Base-by-base conservation (phyloP, 2,329 filamentous ascomycete genomes). In the Triangularia setosa region DNA sequence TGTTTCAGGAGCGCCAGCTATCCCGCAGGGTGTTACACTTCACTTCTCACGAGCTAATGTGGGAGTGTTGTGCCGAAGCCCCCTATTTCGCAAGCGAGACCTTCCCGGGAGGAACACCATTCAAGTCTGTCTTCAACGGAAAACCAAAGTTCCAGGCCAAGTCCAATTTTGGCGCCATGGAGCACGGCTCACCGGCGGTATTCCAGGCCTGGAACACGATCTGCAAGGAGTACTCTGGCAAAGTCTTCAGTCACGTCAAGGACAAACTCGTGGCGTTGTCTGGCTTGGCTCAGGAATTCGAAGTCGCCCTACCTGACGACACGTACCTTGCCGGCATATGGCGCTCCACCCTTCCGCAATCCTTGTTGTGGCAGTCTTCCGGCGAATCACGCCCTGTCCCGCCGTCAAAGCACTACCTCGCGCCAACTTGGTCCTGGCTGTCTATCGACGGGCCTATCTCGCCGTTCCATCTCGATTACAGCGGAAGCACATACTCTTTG, bases 291-390 rank as follows among this genome's bases (percentile, higher is more conserved):
- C 44, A 59, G 16, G 35, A 60, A 18, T 60, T 64, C n/a, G 18
- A 60, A 21, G 44, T 23, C 24, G 30, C 54, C 12, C 25, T 62
- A 16, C 62, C 56, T 2, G 56, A 44, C 30, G 35, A 58, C 21
- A 60, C 30, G 48, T 64, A 64, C 48, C 3, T 64, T 23, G 62
- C 56, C 25, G 62, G 62, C 23, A 48, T 64, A 40, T 64, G 62
- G 62, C 28, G 28, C 11, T 55, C 56, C 3, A 55, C 35, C 2
- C 7, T 64, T 16, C 62, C 62, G 1, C 23, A 24, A 14, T 27
- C 40, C 25, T 24, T 64, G 7, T 48, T 59, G 16, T 64, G 62
- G 62, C 4, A 54, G 14, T 40, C 56, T 5, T 40, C 27, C 23
- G 27, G 2, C 9, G 48, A 12, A 14, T 60, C 57, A 33, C 7